A percentile compares a stretch with the other conserved stretches of the same genome.
phyloP scores from a whole-genome alignment of 1,284 basidiomycete species.

The Pseudozyma sp. region DNA sequence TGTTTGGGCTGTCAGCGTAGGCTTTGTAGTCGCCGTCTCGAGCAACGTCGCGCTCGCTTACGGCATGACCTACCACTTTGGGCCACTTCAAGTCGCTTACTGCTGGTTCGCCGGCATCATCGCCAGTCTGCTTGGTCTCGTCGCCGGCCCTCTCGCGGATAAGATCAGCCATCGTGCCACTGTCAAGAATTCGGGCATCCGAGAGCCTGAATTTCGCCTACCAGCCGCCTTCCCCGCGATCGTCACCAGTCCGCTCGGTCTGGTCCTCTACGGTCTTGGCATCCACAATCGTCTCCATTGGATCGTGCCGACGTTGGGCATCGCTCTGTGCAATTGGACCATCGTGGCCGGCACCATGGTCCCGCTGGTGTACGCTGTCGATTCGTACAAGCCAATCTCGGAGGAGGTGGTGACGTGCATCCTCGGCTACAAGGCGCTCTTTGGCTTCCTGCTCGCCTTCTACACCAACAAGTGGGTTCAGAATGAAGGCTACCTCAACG shows the following conservation, averaged over 20 bases:
- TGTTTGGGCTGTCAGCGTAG: conserved; percentile 18
- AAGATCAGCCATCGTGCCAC: conserved; percentile 1
- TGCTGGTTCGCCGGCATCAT: conserved; percentile 19
- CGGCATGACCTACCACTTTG: conserved; percentile 19
- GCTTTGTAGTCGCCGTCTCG: conserved; percentile 25
- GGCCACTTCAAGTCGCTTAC: conserved; percentile 5
- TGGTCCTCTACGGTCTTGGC: conserved; percentile 27
- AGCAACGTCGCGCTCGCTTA: conserved; percentile 28
- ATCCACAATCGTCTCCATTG: conserved; percentile 21
- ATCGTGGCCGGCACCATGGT: conserved; percentile 14
- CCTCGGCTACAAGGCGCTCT: conserved; percentile 16
- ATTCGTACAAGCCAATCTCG: conserved; percentile 33
- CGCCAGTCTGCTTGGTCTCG: conserved; percentile 13
- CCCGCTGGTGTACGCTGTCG: conserved; percentile 21
- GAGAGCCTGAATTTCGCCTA: conserved; percentile 33
- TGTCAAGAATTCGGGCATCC: conserved; percentile 14
- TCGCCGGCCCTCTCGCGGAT: conserved; percentile 10
- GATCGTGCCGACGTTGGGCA: conserved; percentile 29
- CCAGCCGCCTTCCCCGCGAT: conserved; percentile 11
- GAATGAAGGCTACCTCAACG: conserved; percentile 14
- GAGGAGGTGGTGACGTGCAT: conserved; percentile 20
- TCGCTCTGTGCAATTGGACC: conserved; percentile 16
- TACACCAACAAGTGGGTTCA: conserved; percentile 38
- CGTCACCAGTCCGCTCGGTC: conserved; percentile 16
- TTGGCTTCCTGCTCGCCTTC: conserved; percentile 40